Base-by-base conservation (phyloP, 176 grass and related monocot genomes). In the Themeda triandra region DNA sequence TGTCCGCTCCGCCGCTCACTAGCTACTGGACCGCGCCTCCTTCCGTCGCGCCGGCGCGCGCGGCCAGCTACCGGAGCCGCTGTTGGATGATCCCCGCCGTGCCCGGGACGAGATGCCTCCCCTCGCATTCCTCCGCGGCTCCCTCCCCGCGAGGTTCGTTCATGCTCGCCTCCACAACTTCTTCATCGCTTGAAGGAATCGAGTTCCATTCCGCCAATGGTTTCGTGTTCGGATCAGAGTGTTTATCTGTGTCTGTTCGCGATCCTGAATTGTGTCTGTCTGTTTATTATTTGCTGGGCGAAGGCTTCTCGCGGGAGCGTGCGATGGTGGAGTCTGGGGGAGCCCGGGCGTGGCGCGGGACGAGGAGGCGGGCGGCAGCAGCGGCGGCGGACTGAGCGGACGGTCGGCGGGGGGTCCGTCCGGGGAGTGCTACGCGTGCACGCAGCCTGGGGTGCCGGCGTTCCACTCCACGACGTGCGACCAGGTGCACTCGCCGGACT, bases 391-490 rank as follows among this genome's bases (percentile, higher is more conserved):
- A 0, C 58, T 60, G 39, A 51, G 70, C 10, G 33, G 66, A 40
- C 46, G 71, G 24, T 15, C 64, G 25, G 56, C 44, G 65, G 75
- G 36, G 44, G 81, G 31, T 9, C 67, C 88, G 10, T 68, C 84
- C 2, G 81, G 68, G 2, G 96, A 98, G 88, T 98, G 96, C 85
- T 98, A 98, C 83, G 93, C 96, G 67, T 98, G 96, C 93, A 98
- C 96, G 44, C 96, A 93, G 90, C 91, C 96, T 0, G 91, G 96
- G 19, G 93, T 85, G 63, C 96, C 93, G 46, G 87, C 89, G 41
- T 98, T 98, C 83, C 96, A 98, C 74, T 98, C 96, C 56, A 98
- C 96, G 69, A 94, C 87, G 28, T 98, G 96, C 88, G 96, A 98
- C 88, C 91, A 94, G 54, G 91, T 89, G 21, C 91, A 94, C 80